Evolutionary conservation across 306 rosid genomes (phyloP).

Genomic region (Hippophae tibetana): DNA sequence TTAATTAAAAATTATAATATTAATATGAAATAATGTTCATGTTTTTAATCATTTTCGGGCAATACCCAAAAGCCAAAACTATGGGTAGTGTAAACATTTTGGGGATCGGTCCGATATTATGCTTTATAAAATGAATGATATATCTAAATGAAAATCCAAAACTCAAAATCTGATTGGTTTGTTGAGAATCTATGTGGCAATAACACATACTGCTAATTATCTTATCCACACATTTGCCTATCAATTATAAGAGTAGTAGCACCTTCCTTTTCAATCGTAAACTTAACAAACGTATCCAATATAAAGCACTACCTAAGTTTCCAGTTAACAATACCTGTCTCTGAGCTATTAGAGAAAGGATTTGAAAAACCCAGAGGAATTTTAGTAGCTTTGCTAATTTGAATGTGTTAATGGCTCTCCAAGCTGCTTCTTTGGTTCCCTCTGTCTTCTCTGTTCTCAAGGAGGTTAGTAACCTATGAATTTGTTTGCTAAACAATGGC

Average conservation of each 20-base stretch:
- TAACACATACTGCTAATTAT: slow-evolving; percentile 36
- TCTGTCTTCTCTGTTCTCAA: slow-evolving; percentile 40
- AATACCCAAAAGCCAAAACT: slow-evolving; percentile 34
- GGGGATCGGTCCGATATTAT: background rate
- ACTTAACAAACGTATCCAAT: background rate
- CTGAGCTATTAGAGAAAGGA: background rate
- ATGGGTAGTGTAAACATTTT: slow-evolving; percentile 11
- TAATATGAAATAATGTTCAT: too few relatives aligned
- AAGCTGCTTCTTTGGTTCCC: slow-evolving; percentile 48
- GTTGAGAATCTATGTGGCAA: slow-evolving; percentile 27
- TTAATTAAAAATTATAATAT: too few relatives aligned
- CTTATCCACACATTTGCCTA: slow-evolving; percentile 32
- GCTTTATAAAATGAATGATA: background rate
- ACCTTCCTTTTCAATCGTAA: background rate
- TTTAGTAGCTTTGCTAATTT: background rate
- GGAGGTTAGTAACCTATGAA: slow-evolving; percentile 30
- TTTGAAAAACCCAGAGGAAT: too few relatives aligned
- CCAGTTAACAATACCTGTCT: background rate
- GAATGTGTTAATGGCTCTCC: slow-evolving; percentile 32
- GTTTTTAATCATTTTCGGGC: background rate
- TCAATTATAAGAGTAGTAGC: too few relatives aligned
- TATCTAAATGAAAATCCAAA: slow-evolving; percentile 31
- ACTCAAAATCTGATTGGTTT: slow-evolving; percentile 33
- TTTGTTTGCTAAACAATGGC: background rate
- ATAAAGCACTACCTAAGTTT: slow-evolving; percentile 10